These are phyloP conservation scores for Primulina eburnea DNA, from an alignment of 257 asterid species.

Conservation along the genomic window DNA sequence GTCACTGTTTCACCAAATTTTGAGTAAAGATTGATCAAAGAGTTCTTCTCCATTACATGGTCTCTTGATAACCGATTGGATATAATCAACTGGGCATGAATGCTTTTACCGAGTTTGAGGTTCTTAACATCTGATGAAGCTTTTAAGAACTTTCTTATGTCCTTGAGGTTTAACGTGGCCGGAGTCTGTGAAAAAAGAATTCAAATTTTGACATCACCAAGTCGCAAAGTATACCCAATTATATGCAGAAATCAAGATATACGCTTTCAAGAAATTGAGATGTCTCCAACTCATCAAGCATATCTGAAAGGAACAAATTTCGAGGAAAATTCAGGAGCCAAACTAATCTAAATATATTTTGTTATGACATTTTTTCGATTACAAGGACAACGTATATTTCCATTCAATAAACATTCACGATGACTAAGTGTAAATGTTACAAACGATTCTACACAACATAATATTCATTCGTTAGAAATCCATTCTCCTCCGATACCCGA, in stretches of 20 bases:
- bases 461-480: too few species aligned
- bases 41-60: constrained; percentile 56
- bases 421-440: too few species aligned
- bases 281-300: not conserved
- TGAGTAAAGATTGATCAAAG: constrained; percentile 53
- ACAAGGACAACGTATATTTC: too few species aligned
- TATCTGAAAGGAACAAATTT: not conserved
- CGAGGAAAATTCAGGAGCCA: not conserved
- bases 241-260: not conserved
- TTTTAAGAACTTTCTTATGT: constrained; percentile 52
- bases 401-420: too few species aligned
- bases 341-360: not conserved
- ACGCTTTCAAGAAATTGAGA: not conserved
- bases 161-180: constrained; percentile 19
- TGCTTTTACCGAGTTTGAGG: constrained; percentile 48
- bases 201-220: not conserved
- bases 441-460: too few species aligned
- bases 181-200: not conserved
- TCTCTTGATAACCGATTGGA: constrained; percentile 41
- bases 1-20: constrained; percentile 52
- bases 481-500: too few species aligned
- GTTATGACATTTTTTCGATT: too few species aligned
- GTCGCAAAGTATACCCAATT: not conserved
- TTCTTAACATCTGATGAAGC: constrained; percentile 43
- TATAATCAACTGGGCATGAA: constrained; percentile 68